Base-by-base conservation (phyloP, 208 protist genomes). In the Trypanosoma brucei region DNA sequence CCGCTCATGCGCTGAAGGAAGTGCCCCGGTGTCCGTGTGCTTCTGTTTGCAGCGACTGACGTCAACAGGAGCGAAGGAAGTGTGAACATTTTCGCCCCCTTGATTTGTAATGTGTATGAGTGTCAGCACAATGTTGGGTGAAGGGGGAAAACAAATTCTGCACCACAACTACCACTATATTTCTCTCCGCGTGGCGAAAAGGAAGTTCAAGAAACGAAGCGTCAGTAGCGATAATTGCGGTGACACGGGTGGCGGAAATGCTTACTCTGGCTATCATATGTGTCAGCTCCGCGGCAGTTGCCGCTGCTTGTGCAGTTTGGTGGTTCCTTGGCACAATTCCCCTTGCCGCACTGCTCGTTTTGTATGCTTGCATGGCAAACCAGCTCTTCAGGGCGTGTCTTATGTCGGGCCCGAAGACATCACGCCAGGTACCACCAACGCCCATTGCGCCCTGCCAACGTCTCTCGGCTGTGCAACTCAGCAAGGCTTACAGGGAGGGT, bases 381-480 rank as follows among this genome's bases (percentile, higher is more conserved):
- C 62, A 64, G 55, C 71, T 64, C 69, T 76, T 81, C 53, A 57
- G 22, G 31, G 51, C 62, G 39, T 91, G 88, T 72, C 50, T 78
- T 11, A 60, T 55, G 31, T 78, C 81, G 7, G 80, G 83, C 0
- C 87, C 87, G 14, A 64, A 64, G 34, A 88, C 87, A 4, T 76
- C 69, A 6, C 83, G 87, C 0, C 87, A 93, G 63, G 62, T 93
- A 3, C 87, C 87, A 1, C 75, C 75, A 49, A 70, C 76, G 52
- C 74, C 68, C 7, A 83, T 93, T 71, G 79, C 76, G 31, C 60
- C 75, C 54, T 93, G 87, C 59, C 81, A 88, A 75, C 83, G 88
- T 56, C 76, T 94, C 56, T 91, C 84, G 42, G 88, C 88, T 1
- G 61, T 80, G 67, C 66, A 93, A 59, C 81, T 93, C 7, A 84